Evolutionary conservation across 164 flowering plant species (phyloP), one percentile per base, ranked within the genome.

Genomic region (Stephania cephalantha): DNA sequence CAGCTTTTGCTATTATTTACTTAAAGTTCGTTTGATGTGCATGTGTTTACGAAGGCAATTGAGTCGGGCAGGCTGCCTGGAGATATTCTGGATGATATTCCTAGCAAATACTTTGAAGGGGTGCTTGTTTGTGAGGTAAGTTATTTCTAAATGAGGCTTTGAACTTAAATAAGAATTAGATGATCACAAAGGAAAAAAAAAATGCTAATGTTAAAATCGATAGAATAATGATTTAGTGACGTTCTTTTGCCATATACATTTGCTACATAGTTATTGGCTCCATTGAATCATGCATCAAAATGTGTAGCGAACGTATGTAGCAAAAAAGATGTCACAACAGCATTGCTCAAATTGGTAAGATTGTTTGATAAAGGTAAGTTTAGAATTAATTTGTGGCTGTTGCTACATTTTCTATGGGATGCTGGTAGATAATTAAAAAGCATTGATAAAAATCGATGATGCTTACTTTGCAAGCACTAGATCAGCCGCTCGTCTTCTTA

Each of bases 41-140:
- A 44, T 71, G 44, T 78, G 66, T 78, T 18, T 69, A 72, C 85
- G 86, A 9, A 95, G 99, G 98, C 99, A 78, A 92, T 96, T 79
- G 99, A 96, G 76, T 88, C 90, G 77, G 99, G 99, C 6, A 81
- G 84, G 61, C 81, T 96, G 79, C 99, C 99, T 72, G 93, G 92
- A 68, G 94, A 90, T 83, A 76, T 90, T 82, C 81, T 92, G 78
- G 94, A 92, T 85, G 95, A 89, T 76, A 86, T 96, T 72, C 93
- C 97, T 18, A 86, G 95, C 90, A 96, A 94, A 82, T 96, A 83
- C 79, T 74, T 87, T 70, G 79, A 91, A 71, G 99, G 99, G 42
- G 77, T 83, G 42, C 73, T 92, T 77, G 65, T 86, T 3, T 96
- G 99, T 82, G 99, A 96, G 97, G 99, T 93, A 76, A 84, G 89